Base-by-base conservation (phyloP, 805 yeast species). In the Spathaspora gorwiae region DNA sequence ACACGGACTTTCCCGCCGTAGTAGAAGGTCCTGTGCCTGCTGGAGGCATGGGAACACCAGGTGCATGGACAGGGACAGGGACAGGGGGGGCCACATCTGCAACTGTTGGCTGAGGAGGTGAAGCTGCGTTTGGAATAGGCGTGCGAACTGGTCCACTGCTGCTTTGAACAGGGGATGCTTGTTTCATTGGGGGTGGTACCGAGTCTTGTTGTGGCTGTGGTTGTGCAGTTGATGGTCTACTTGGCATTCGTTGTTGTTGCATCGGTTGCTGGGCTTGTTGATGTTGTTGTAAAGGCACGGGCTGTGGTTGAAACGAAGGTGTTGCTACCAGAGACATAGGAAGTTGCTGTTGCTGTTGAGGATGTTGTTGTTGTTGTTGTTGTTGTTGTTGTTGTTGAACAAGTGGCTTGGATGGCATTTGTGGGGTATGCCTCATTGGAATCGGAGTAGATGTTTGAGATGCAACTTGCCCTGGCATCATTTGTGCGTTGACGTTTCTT, bases 361-460 rank as follows among this genome's bases (percentile, higher is more conserved):
- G 24, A 3, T 19, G 10, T 24, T 24, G 44, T 6, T 24, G 36
- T 14, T 40, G 44, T 10, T 29, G 39, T 36, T 39, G 38, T 27
- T 38, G 42, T 37, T 42, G 48, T 7, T 19, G 35, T 24, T 35
- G 46, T 42, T 40, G 50, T 3, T 32, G 34, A 8, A 13, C 13
- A 6, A 38, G 12, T 35, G 26, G 38, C 30, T 37, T 40, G 7
- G 37, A 12, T 5, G 45, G 32, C 43, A 42, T 45, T 39, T 49
- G 52, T 12, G 48, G 48, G 24, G 48, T 44, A 26, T 44, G 50
- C 36, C 47, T 46, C 15, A 43, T 33, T 15, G 44, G 47, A 29
- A 46, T 41, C 15, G 52, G 52, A 5, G 49, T 48, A 2, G 42
- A 38, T 5, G 48, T 45, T 24, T 45, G 49, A 19, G 47, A 41